Evolutionary conservation across 2,329 filamentous ascomycete genomes (phyloP).

Genomic region (Calonectria pauciramosa): DNA sequence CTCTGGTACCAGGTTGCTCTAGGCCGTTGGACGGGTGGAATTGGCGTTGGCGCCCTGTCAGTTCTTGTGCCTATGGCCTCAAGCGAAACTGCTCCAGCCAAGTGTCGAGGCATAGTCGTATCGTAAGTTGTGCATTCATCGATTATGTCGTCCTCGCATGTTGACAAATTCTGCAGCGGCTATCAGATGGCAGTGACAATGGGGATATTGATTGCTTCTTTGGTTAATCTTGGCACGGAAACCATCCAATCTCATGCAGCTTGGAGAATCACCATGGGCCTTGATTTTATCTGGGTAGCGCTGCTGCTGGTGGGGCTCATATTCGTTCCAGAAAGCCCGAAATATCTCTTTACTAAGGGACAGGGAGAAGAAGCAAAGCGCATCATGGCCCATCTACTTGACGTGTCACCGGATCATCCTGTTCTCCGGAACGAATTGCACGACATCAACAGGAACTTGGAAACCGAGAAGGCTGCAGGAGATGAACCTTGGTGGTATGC

Average conservation of each 20-base stretch:
- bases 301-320: not conserved
- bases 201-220: not conserved
- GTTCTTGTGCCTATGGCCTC: slow-evolving; percentile 1
- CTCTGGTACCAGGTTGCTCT: not conserved
- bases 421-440: not conserved
- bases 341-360: not conserved
- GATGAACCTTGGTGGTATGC: not conserved
- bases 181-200: slow-evolving; percentile 4
- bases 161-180: not conserved
- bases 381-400: not conserved
- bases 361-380: not conserved
- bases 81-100: not conserved
- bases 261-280: not conserved
- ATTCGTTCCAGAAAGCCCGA: not conserved
- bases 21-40: not conserved
- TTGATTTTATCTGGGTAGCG: not conserved
- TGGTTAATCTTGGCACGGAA: not conserved
- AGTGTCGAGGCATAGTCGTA: not conserved
- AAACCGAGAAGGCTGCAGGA: not conserved
- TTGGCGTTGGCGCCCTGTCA: not conserved
- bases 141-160: not conserved
- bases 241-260: not conserved
- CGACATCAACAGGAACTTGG: not conserved
- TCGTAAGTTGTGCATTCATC: not conserved
- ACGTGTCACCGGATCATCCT: not conserved